Evolutionary conservation across 495 filamentous ascomycete genomes (phyloP).

Genomic region (Tuber brumale): DNA sequence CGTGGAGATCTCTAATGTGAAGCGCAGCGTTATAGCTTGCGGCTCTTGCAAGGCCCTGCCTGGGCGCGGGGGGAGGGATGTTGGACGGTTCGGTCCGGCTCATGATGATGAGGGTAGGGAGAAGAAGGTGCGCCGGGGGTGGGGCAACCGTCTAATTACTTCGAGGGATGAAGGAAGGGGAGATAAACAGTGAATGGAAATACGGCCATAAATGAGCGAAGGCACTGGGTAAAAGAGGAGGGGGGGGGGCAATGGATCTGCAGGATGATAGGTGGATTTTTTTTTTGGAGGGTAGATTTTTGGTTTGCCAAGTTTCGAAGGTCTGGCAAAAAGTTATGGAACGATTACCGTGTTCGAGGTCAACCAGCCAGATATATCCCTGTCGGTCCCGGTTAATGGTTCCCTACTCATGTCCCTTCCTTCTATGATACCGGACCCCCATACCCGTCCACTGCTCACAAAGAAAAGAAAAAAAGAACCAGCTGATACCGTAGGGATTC

Average conservation of each 20-base stretch:
- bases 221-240: neutral
- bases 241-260: neutral
- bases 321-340: neutral
- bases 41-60: constrained; percentile 11
- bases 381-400: too few relatives aligned
- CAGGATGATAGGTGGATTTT: neutral
- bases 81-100: constrained; percentile 5
- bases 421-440: neutral
- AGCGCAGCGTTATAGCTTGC: constrained; percentile 9
- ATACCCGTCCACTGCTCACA: too few relatives aligned
- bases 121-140: neutral
- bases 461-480: neutral
- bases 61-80: neutral
- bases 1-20: constrained; percentile 18
- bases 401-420: too few relatives aligned
- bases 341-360: neutral
- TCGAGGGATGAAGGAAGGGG: neutral
- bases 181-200: neutral
- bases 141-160: neutral
- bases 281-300: neutral
- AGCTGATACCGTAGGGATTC: neutral
- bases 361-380: neutral
- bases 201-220: neutral
- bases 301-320: neutral
- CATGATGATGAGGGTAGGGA: neutral